Conservation (phyloP, 2,329 filamentous ascomycete genomes). For the Aspergillus pseudoterreus region DNA sequence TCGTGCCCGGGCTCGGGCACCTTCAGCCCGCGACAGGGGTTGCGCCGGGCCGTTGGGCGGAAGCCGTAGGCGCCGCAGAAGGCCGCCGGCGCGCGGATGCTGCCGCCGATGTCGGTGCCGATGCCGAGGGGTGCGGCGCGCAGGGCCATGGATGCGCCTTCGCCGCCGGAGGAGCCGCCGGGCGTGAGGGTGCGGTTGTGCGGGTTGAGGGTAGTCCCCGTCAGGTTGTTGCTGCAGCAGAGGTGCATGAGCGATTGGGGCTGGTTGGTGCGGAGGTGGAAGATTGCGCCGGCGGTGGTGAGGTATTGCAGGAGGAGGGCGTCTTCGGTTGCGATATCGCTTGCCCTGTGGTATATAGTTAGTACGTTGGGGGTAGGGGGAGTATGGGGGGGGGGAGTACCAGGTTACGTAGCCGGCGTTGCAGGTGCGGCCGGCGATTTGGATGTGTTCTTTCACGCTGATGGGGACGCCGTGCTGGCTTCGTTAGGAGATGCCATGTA, state of each 20-base stretch:
- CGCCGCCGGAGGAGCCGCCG: conserved; percentile 45
- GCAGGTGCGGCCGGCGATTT: conserved; percentile 48
- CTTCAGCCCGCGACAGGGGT: conserved; percentile 29
- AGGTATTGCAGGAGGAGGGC: conserved; percentile 31
- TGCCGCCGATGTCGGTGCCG: conserved; percentile 48
- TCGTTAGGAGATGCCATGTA: not conserved
- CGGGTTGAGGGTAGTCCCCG: conserved; percentile 40
- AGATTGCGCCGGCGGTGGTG: conserved; percentile 37
- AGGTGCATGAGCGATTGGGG: conserved; percentile 41
- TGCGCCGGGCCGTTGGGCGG: conserved; percentile 36
- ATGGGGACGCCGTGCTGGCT: conserved; percentile 52
- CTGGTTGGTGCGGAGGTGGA: conserved; percentile 44
- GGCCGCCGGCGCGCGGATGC: conserved; percentile 43
- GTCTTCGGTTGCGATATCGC: conserved; percentile 33
- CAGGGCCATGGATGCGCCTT: conserved; percentile 42
- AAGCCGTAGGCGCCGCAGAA: conserved; percentile 46
- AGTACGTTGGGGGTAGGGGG: not conserved
- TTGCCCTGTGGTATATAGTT: conserved; percentile 20
- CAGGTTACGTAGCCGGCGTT: conserved; percentile 36
- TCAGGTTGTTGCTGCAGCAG: conserved; percentile 40
- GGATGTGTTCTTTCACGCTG: conserved; percentile 60
- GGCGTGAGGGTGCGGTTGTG: conserved; percentile 37
- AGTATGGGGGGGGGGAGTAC: conserved; percentile 11
- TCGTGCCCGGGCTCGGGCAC: conserved; percentile 32
- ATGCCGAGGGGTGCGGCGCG: conserved; percentile 41